phyloP scores from a whole-genome alignment of 1,284 basidiomycete genomes.

The Apiotrichum sp. region DNA sequence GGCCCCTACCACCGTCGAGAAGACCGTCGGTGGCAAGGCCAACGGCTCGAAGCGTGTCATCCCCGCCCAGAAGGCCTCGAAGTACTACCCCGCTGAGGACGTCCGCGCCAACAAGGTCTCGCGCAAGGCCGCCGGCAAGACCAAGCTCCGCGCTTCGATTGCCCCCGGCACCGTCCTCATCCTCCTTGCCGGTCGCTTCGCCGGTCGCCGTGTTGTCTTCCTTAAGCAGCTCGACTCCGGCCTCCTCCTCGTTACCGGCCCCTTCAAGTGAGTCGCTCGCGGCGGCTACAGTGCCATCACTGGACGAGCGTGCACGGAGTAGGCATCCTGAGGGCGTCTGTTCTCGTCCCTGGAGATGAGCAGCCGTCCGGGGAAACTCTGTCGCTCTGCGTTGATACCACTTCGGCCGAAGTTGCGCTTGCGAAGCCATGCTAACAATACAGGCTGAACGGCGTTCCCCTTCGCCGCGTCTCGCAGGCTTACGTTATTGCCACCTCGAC shows the following conservation, averaged over 20 bases:
- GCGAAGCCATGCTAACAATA: too few relatives aligned
- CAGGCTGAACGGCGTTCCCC: conserved; percentile 87
- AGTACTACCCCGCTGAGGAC: conserved; percentile 97
- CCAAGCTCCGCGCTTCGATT: conserved; percentile 79
- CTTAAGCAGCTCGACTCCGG: conserved; percentile 94
- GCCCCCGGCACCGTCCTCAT: conserved; percentile 94
- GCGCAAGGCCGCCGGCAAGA: conserved; percentile 69
- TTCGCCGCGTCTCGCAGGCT: conserved; percentile 97
- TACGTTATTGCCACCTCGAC: conserved; percentile 99
- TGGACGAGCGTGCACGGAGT: too few relatives aligned
- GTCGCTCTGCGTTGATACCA: too few relatives aligned
- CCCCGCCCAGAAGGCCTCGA: conserved; percentile 77
- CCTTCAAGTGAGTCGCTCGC: conserved; percentile 63
- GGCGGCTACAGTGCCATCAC: too few relatives aligned
- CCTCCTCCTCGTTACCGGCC: conserved; percentile 91
- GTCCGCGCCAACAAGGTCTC: conserved; percentile 81
- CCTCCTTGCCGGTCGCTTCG: conserved; percentile 94
- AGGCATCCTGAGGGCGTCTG: too few relatives aligned
- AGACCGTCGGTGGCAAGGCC: conserved; percentile 79
- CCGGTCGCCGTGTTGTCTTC: conserved; percentile 97
- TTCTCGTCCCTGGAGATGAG: too few relatives aligned
- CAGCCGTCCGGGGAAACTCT: too few relatives aligned
- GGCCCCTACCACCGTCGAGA: conserved; percentile 60
- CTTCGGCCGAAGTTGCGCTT: too few relatives aligned
- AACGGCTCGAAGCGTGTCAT: conserved; percentile 83